These are phyloP conservation scores for Saccharomycopsis schoenii DNA, from an alignment of 805 yeast species.

Conservation along the genomic window DNA sequence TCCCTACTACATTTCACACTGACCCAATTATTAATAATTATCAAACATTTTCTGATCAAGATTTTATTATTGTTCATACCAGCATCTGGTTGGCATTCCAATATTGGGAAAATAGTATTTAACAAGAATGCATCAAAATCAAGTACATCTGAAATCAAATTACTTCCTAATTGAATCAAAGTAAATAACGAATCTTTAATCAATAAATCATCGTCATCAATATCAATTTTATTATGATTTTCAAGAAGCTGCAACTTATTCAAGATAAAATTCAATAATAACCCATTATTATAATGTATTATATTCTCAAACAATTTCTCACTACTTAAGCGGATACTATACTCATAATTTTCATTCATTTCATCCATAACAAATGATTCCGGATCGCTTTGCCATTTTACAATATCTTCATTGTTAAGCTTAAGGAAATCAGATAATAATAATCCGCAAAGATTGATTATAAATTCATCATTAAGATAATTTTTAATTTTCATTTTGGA, in stretches of 20 bases:
- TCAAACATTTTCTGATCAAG: constrained; percentile 65
- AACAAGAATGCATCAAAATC: constrained; percentile 57
- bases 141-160: constrained; percentile 52
- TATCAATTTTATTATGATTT: background rate
- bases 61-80: constrained; percentile 37
- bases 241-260: constrained; percentile 38
- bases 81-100: constrained; percentile 21
- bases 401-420: constrained; percentile 65
- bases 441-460: constrained; percentile 52
- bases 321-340: constrained; percentile 76
- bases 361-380: constrained; percentile 92
- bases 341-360: constrained; percentile 67
- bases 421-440: constrained; percentile 67
- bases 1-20: constrained; percentile 52
- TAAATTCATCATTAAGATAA: constrained; percentile 47
- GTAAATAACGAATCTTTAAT: constrained; percentile 72
- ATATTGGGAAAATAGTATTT: constrained; percentile 56
- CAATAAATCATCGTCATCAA: constrained; percentile 29
- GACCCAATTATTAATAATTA: constrained; percentile 76
- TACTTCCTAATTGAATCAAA: constrained; percentile 72
- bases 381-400: constrained; percentile 76
- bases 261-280: constrained; percentile 45
- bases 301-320: constrained; percentile 75
- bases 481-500: constrained; percentile 47
- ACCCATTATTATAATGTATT: constrained; percentile 49